Base-by-base conservation (phyloP, 169 alveolate species). In the Plasmodium gonderi region DNA sequence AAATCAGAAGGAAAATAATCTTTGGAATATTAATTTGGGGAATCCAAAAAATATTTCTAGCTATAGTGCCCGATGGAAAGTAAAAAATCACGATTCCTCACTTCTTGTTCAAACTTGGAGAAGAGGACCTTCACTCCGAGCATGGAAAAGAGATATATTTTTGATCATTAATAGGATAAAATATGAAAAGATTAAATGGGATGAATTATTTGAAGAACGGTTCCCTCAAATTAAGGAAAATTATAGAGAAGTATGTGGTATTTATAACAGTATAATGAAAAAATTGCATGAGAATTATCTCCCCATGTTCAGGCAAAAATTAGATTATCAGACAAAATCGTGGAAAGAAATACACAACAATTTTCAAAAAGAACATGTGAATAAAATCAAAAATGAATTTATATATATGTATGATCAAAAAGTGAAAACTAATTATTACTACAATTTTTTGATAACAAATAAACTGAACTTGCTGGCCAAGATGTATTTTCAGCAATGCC, bases 361-460 rank as follows among this genome's bases (percentile, higher is more conserved):
- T 2, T 23, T 65, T 23, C 47, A 65, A n/a, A 29, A 81, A 81
- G 17, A 26, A 12, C 12, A 36, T 31, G 8, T 82, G 29, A 17
- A 69, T 69, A 87, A 68, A 77, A 36, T 77, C 14, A 75, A 89
- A 29, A 89, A 44, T 20, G 33, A 78, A 44, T 33, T 89, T 40
- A 49, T 64, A 7, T 77, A 89, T 79, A 29, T 77, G 26, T 89
- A 78, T 69, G 90, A 89, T 44, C 20, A 29, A 67, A 74, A 72
- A 44, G 20, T 85, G 1, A 85, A 85, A 20, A 85, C 49, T 12
- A 74, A 85, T 72, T 85, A 9, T 75, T 85, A 72, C 38, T 85
- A 33, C 20, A 85, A 85, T 33, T 74, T 42, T 2, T n/a, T 85
- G 0, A 74, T 85, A 2, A 72, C 85, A 17, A 72, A 85, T 23